Percentiles rank a stretch among this genome's conserved stretches.
Conservation (phyloP, 768 basidiomycete species). For the Tulasnella sp. region DNA sequence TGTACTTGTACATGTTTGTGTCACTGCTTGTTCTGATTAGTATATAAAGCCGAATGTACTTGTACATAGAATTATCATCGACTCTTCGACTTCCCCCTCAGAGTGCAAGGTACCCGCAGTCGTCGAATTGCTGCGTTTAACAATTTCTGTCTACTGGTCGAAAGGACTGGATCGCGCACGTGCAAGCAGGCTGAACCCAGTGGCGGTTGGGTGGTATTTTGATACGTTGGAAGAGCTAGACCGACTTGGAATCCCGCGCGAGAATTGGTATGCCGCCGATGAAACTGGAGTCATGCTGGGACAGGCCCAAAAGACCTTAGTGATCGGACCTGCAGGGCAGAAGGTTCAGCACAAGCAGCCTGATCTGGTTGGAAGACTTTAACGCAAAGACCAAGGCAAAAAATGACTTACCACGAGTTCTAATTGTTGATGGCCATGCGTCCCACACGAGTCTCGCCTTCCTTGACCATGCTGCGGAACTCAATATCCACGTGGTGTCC, state of each 20-base stretch:
- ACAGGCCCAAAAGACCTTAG: conserved; percentile 1
- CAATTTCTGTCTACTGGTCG: conserved; percentile 2
- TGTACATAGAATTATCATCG: no score
- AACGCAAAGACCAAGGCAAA: no score
- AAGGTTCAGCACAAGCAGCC: conserved; percentile 19
- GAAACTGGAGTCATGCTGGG: conserved; percentile 34
- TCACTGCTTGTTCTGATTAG: no score
- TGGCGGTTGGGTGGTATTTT: conserved; percentile 28
- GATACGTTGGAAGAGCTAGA: conserved; percentile 29
- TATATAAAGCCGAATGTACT: no score
- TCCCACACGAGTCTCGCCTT: not conserved
- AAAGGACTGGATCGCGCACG: conserved; percentile 13
- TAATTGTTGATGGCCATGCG: not conserved
- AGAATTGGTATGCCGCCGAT: conserved; percentile 32
- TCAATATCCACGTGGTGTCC: conserved; percentile 50
- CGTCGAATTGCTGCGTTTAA: no score
- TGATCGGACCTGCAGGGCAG: conserved; percentile 36
- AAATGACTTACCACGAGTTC: no score
- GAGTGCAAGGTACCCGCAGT: no score
- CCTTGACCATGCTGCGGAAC: no score
- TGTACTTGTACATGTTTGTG: no score
- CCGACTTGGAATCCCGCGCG: not conserved
- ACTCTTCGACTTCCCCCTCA: no score
- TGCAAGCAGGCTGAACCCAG: conserved; percentile 26
- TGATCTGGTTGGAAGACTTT: no score